Conservation (phyloP, 1,284 basidiomycete species). For the Xerocomus minutiporus region DNA sequence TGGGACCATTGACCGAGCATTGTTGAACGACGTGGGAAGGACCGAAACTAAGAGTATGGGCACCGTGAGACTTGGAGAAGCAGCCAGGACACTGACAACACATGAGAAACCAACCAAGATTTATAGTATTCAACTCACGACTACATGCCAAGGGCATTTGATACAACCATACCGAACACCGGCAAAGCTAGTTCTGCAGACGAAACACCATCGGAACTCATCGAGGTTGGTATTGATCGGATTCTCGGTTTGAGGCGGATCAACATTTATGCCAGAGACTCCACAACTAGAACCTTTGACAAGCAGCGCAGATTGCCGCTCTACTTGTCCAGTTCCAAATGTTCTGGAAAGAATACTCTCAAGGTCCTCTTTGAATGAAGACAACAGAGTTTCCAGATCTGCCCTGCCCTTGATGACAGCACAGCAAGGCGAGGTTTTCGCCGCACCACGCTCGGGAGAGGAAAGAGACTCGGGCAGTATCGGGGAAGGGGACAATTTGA, state of each 20-base stretch:
- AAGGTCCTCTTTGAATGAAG: conserved; percentile 59
- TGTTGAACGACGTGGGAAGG: conserved; percentile 29
- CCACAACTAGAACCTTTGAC: background rate
- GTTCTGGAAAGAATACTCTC: conserved; percentile 45
- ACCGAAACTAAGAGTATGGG: conserved; percentile 30
- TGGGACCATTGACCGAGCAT: background rate
- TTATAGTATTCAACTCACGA: conserved; percentile 35
- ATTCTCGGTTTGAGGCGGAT: background rate
- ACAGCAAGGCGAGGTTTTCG: conserved; percentile 39
- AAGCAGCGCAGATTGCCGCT: background rate
- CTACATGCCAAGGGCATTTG: conserved; percentile 43
- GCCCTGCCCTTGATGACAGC: conserved; percentile 47
- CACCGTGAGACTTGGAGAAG: conserved; percentile 27
- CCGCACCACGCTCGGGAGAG: background rate
- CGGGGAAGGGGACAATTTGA: conserved; percentile 21
- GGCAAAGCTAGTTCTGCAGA: conserved; percentile 36
- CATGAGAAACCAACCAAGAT: conserved; percentile 9
- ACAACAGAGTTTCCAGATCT: conserved; percentile 51
- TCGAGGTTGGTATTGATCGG: background rate
- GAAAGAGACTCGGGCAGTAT: conserved; percentile 2
- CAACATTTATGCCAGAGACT: background rate
- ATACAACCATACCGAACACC: conserved; percentile 42
- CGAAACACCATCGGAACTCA: conserved; percentile 34
- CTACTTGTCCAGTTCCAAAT: conserved; percentile 37
- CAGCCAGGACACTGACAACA: conserved; percentile 24